Percentiles rank a stretch among this genome's conserved stretches.
Evolutionary conservation across 352 stramenopile species (phyloP).

Genomic region (Nothophytophthora sp.): DNA sequence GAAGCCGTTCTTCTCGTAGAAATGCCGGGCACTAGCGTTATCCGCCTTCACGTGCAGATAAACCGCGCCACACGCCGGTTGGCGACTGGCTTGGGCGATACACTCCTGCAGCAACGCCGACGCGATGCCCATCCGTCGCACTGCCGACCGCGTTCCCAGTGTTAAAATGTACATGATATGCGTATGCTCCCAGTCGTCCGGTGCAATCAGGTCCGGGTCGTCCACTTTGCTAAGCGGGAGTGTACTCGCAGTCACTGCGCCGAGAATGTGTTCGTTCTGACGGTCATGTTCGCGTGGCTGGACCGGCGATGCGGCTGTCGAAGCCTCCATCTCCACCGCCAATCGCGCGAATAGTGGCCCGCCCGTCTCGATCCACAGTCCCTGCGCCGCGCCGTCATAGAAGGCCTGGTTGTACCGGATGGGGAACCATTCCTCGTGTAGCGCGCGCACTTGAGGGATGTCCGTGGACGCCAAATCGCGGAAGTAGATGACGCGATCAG

Average conservation of each 20-base stretch:
- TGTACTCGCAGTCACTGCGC: slow-evolving; percentile 90
- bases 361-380: slow-evolving; percentile 86
- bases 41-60: slow-evolving; percentile 98
- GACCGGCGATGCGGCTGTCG: slow-evolving; percentile 3
- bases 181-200: slow-evolving; percentile 59
- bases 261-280: slow-evolving; percentile 68
- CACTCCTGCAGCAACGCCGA: slow-evolving; percentile 90
- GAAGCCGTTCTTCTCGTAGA: slow-evolving; percentile 98
- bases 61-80: slow-evolving; percentile 87
- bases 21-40: slow-evolving; percentile 92
- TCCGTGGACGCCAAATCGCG: slow-evolving; percentile 78
- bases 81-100: slow-evolving; percentile 78
- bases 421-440: slow-evolving; percentile 98
- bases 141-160: slow-evolving; percentile 84
- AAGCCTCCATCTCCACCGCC: slow-evolving; percentile 56
- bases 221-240: slow-evolving; percentile 74
- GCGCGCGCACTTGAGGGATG: slow-evolving; percentile 86
- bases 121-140: slow-evolving; percentile 90
- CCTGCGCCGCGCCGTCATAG: slow-evolving; percentile 91
- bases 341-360: slow-evolving; percentile 91
- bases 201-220: slow-evolving; percentile 57
- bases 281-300: slow-evolving; percentile 2
- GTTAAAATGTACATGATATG: slow-evolving; percentile 98
- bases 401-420: slow-evolving; percentile 97
- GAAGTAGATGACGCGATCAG: slow-evolving; percentile 66